A percentile compares a stretch with the other conserved stretches of the same genome.
Evolutionary conservation across 495 filamentous ascomycete species (phyloP).

Genomic region (Aspergillus haitiensis): DNA sequence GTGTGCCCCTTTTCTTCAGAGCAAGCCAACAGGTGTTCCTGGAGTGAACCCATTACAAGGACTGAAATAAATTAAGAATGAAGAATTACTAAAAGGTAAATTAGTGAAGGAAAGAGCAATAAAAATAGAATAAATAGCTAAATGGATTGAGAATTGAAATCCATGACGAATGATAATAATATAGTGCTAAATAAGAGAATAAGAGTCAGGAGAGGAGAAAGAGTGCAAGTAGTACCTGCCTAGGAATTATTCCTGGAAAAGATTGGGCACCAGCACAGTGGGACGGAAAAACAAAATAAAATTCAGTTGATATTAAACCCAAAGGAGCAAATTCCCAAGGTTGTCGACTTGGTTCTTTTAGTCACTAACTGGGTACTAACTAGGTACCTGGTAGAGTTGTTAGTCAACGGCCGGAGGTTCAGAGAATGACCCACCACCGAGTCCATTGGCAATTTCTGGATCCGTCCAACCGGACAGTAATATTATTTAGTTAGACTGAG

Average conservation of each 20-base stretch:
- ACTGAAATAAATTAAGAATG: not conserved
- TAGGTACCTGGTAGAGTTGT: not conserved
- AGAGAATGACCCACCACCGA: not conserved
- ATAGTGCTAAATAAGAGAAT: too few relatives aligned
- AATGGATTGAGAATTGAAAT: too few relatives aligned
- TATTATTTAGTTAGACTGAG: too few relatives aligned
- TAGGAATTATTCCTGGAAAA: constrained; percentile 4
- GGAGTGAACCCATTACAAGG: too few relatives aligned
- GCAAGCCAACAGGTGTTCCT: not conserved
- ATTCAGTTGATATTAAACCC: constrained; percentile 14
- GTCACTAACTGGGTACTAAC: not conserved
- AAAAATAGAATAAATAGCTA: too few relatives aligned
- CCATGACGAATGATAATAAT: too few relatives aligned
- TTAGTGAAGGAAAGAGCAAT: too few relatives aligned
- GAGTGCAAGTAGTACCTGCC: too few relatives aligned
- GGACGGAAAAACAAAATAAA: constrained; percentile 7
- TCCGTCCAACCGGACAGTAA: constrained; percentile 18
- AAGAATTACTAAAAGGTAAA: constrained; percentile 8
- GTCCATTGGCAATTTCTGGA: constrained; percentile 13
- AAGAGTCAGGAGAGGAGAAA: too few relatives aligned
- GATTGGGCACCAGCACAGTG: constrained; percentile 30
- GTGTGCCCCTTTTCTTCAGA: constrained; percentile 18
- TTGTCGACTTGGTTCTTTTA: not conserved
- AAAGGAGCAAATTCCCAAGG: constrained; percentile 3
- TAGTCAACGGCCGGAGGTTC: constrained; percentile 11